Percentiles rank a stretch among this genome's conserved stretches.
Evolutionary conservation across 2,329 filamentous ascomycete species (phyloP).

Genomic region (Colletotrichum sp.): DNA sequence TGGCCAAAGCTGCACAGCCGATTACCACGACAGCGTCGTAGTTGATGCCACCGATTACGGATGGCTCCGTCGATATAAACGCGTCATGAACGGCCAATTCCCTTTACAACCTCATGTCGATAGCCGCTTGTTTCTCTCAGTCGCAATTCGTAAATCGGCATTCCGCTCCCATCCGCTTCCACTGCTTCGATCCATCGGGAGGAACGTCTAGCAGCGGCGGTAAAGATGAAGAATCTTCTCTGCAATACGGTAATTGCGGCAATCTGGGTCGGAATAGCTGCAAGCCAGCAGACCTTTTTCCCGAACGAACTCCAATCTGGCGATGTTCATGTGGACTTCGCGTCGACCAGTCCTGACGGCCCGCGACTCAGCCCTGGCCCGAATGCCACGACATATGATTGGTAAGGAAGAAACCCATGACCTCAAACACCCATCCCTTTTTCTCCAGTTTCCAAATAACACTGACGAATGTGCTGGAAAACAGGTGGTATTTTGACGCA

Average conservation of each 20-base stretch:
- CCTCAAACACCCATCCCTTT: background rate
- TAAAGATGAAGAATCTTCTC: background rate
- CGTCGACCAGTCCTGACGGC: background rate
- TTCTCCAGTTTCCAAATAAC: background rate
- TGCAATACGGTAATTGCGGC: background rate
- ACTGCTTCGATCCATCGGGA: background rate
- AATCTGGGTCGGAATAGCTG: background rate
- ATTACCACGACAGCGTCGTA: background rate
- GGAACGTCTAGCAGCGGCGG: background rate
- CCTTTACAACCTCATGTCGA: fast-evolving
- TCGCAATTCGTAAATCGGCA: background rate
- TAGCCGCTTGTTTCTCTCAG: fast-evolving
- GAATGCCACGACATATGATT: background rate
- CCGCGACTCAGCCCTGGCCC: background rate
- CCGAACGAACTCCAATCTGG: background rate
- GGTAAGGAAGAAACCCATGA: background rate
- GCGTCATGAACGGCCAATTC: fast-evolving
- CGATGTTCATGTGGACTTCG: background rate
- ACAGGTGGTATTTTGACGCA: background rate
- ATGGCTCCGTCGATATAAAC: background rate
- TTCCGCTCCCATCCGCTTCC: background rate
- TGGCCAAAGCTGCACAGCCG: background rate
- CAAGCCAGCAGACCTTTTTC: background rate
- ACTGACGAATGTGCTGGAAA: fast-evolving
- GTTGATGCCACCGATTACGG: background rate